Base-by-base conservation (phyloP, 495 filamentous ascomycete species). In the Thermothielavioides terrestris region DNA sequence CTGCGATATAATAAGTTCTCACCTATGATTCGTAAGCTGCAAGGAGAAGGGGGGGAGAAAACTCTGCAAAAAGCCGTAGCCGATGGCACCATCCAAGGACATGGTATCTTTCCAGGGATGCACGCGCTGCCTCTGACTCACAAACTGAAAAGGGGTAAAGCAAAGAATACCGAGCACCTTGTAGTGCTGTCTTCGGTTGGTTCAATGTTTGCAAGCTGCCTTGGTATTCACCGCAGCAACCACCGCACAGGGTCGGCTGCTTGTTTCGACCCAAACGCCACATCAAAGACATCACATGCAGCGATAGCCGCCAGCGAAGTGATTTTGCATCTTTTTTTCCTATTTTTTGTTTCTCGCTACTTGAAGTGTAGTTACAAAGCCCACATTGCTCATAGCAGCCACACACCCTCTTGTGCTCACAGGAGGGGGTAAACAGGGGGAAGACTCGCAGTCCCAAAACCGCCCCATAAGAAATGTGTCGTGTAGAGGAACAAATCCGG, bases 301-400 rank as follows among this genome's bases (percentile, higher is more conserved):
- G 42, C 44, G 26, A 38, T 2, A 6, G 10, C 21, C 17, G 3
- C 20, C 3, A 30, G 10, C 1, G 17, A 40, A 2, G 2, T 39
- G 25, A 9, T 41, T 49, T 49, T 49, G 9, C 37, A 49, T 37
- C 23, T 41, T 41, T 42, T 40, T 32, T 2, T 32, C 5, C 17
- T 11, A 7, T 42, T 41, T 22, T 42, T 6, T 42, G 14, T 40
- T n/a, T 42, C 37, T 49, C 36, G 46, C 46, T 49, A 31, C 27
- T 23, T 12, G 3, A 40, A 25, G 20, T 30, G 32, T 27, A 21
- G 12, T 25, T 39, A 49, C 35, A 40, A 38, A 25, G 15, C 31
- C 15, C 26, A n/a, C 35, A 15, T 21, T 35, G 42, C 30, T 11
- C 17, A 15, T 12, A 7, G 27, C 28, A 35, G 20, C 14, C 42